Evolutionary conservation across 2,329 filamentous ascomycete species (phyloP), one percentile per base, ranked within the genome.

Genomic region (Herpotrichia juniperi): DNA sequence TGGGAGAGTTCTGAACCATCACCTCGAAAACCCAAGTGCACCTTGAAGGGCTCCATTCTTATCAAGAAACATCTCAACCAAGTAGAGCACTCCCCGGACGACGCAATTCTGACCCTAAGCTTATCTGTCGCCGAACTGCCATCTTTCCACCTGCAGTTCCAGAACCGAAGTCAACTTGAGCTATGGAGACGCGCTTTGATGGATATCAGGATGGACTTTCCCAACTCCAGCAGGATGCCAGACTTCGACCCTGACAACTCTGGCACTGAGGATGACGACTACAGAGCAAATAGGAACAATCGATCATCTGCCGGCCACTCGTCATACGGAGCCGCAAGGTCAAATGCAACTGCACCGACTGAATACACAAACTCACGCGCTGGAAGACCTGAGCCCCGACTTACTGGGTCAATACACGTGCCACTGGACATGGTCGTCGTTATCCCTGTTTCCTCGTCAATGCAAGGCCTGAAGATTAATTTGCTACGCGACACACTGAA

Each of bases 391-490:
- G 76, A 76, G 34, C 83, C 83, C 16, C 71, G 68, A 74, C 64
- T 78, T 19, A 62, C 75, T 66, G 50, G 76, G 75, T 83, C 87
- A 5, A 73, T 93, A 42, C 94, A 99, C 69, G 91, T 97, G 14
- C 93, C 94, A 1, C 85, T 97, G 48, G 94, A 99, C 68, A 87
- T 99, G 25, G 93, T 99, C 0, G 91, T 97, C 0, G 94, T 99
- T 19, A 93, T 99, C 28, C 94, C 94, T 0, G 92, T 99, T 5
- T 97, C 94, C 0, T 96, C 93, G 1, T 97, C 94, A 0, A 99
- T 97, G 93, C 94, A 97, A 74, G 94, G 94, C n/a, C 85, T 99
- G 54, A 99, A 99, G 78, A 97, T 97, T 69, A 96, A 93, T 56
- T 81, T 99, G 1, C 85, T 99, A 12, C 87, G 92, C 35, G 94